A percentile compares a stretch with the other conserved stretches of the same genome.
These are phyloP conservation scores for Biscogniauxia mediterranea DNA, from an alignment of 2,329 filamentous ascomycete genomes.

Conservation along the genomic window DNA sequence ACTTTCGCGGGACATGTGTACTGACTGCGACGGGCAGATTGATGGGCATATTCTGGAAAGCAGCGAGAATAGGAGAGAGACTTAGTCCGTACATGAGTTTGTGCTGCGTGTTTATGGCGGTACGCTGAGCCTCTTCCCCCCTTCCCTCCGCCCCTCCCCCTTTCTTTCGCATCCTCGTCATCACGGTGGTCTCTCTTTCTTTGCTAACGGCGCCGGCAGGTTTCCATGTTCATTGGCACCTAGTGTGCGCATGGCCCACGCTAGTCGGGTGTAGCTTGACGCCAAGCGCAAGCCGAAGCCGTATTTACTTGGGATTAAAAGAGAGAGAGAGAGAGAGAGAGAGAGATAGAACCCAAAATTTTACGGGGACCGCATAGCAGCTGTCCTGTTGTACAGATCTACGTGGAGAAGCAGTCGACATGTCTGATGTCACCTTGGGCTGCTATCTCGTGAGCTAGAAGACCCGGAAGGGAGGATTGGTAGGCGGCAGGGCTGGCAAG, in stretches of 20 bases:
- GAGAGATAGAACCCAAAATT: too few relatives aligned
- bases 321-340: too few relatives aligned
- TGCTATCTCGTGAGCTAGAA: not conserved
- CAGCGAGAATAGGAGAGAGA: slow-evolving; percentile 85
- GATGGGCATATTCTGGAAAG: slow-evolving; percentile 93
- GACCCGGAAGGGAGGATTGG: not conserved
- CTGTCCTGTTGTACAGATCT: not conserved
- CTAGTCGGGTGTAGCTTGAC: not conserved
- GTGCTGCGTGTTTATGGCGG: slow-evolving; percentile 92
- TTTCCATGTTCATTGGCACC: slow-evolving; percentile 32
- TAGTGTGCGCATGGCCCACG: slow-evolving; percentile 10
- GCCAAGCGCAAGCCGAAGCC: not conserved
- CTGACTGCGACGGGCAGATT: slow-evolving; percentile 46
- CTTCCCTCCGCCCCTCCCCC: slow-evolving; percentile 5
- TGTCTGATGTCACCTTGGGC: not conserved
- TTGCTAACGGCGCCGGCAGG: slow-evolving; percentile 14
- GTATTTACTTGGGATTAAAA: not conserved
- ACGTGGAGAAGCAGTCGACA: not conserved
- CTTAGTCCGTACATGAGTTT: slow-evolving; percentile 94
- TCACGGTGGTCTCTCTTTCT: too few relatives aligned
- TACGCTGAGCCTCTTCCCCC: slow-evolving; percentile 40
- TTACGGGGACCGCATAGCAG: not conserved
- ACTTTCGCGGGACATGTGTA: not conserved
- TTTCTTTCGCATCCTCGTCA: too few relatives aligned
- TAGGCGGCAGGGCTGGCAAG: not conserved